Base-by-base conservation (phyloP, 2,329 filamentous ascomycete species). In the Fusarium penzigii region DNA sequence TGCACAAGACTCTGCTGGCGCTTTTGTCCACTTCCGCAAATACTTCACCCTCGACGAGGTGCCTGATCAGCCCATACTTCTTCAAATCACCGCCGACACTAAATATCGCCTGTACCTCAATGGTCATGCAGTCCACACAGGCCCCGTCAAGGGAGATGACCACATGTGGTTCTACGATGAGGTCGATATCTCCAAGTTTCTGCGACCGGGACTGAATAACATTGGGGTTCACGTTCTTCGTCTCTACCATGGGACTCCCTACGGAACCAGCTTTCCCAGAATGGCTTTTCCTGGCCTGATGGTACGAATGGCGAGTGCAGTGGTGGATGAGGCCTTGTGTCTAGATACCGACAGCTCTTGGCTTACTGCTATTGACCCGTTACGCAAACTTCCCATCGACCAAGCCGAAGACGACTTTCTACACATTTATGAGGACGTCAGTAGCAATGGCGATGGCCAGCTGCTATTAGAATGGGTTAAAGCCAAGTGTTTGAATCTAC, bases 341-440 rank as follows among this genome's bases (percentile, higher is more conserved):
- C 17, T 43, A 10, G 20, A 43, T 20, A 29, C 41, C 14, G 39
- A 52, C 17, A 11, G 13, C 4, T 13, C 38, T 2, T 61, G 58
- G 56, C 44, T 57, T 16, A 43, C 51, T 4, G 29, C 49, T 3
- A 51, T 58, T 11, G 53, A 57, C 32, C 36, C 36, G 6, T 42
- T 61, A 6, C 40, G 56, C 4, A 38, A 56, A 9, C 32, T 36
- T 11, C 32, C 10, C 10, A 51, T 55, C 20, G 51, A 58, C 20
- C 42, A 36, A 36, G 5, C 36, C 2, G 53, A 59, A 25, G 58
- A 61, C 17, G 45, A 52, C 17, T 61, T 59, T 16, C 46, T 61
- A 3, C 56, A 61, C 25, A 34, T 57, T 2, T 61, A 59, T 44
- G 56, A 59, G 20, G 14, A 39, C 9, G 49, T 17, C 10, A 20